Base-by-base conservation (phyloP, 75 land plant genomes). In the Pinus tabuliformis region DNA sequence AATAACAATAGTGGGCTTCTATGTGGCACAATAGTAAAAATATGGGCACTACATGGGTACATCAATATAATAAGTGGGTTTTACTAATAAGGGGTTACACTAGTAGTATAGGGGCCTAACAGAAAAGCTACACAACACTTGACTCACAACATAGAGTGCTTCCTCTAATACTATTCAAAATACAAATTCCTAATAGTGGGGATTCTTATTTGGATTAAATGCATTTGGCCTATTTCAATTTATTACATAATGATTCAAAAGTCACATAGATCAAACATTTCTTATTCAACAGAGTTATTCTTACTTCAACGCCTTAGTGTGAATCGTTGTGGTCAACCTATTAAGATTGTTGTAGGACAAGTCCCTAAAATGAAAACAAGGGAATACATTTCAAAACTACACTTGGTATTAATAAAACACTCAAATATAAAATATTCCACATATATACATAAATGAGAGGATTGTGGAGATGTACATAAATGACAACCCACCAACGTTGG, bases 271-370 rank as follows among this genome's bases (percentile, higher is more conserved):
- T 21, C 22, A 49, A 49, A 60, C 30, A 28, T 49, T 37, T 30
- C 20, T 37, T 1, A 70, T 18, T 36, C 49, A 37, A 15, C 15
- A 56, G 59, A 11, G 7, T 57, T n/a, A 24, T 37, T 16, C 73
- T 79, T 83, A 91, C 93, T 61, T 80, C 70, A 91, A 77, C 1
- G 83, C 87, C 76, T 78, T 82, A 52, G 85, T 77, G 73, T 89
- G 76, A 73, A 82, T 68, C 16, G 75, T 85, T 30, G 89, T 83
- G 70, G 87, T 83, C 13, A 76, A 64, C 13, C 93, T 86, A 75
- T 85, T 84, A 33, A 91, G 60, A 74, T 89, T 89, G 82, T 91
- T 89, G 82, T 73, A 78, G 0, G 93, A 89, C 45, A 89, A 61
- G 75, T 89, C 89, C 82, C 92, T 89, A 86, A 4, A 73, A 83